These are phyloP conservation scores for Apostasia shenzhenica DNA, from an alignment of 106 monocot genomes.

Conservation along the genomic window DNA sequence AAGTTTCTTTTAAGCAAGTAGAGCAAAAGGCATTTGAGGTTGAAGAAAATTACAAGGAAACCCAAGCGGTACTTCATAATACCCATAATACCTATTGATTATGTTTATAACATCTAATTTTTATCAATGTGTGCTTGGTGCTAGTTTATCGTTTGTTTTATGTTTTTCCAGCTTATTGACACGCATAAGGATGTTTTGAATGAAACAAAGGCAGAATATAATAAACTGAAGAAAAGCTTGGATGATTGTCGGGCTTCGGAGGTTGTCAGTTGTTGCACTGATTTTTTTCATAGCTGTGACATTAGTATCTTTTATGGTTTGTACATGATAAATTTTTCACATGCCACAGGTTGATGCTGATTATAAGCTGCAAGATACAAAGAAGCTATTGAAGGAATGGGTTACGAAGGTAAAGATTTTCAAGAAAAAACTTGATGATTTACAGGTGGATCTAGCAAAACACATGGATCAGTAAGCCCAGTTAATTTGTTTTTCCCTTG, in stretches of 20 bases:
- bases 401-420: slow-evolving; percentile 74
- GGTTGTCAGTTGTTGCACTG: slow-evolving; percentile 21
- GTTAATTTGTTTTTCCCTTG: not conserved
- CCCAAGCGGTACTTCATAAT: slow-evolving; percentile 51
- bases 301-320: not conserved
- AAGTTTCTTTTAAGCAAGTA: slow-evolving; percentile 55
- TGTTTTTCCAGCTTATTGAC: slow-evolving; percentile 65
- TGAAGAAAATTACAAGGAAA: slow-evolving; percentile 79
- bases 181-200: slow-evolving; percentile 74
- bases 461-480: slow-evolving; percentile 84
- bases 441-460: slow-evolving; percentile 36
- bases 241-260: slow-evolving; percentile 80
- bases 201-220: slow-evolving; percentile 59
- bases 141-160: not conserved
- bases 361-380: slow-evolving; percentile 69
- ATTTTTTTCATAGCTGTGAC: not conserved
- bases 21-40: slow-evolving; percentile 74
- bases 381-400: slow-evolving; percentile 71
- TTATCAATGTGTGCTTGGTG: not conserved
- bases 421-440: slow-evolving; percentile 71
- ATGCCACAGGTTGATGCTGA: slow-evolving; percentile 64
- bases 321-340: not conserved
- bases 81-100: not conserved
- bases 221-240: slow-evolving; percentile 65
- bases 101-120: not conserved